Percentiles rank a stretch among this genome's conserved stretches.
Evolutionary conservation across 2,329 filamentous ascomycete genomes (phyloP).

Genomic region (Corinectria fuckeliana): DNA sequence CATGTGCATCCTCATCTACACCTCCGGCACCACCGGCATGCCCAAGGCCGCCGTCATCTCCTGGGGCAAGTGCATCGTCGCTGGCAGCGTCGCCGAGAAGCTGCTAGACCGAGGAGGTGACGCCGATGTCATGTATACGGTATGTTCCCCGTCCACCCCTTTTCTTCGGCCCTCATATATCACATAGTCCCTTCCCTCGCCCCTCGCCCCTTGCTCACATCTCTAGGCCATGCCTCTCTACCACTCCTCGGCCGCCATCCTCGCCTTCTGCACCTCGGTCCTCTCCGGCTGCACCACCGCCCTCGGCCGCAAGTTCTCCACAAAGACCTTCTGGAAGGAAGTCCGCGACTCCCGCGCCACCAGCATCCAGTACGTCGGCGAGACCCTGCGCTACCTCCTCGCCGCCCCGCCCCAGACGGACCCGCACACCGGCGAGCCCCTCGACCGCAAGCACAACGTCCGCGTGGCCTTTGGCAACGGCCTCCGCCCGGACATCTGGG

Average conservation of each 20-base stretch:
- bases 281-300: slow-evolving; percentile 69
- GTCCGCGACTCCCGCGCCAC: slow-evolving; percentile 75
- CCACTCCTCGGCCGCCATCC: slow-evolving; percentile 77
- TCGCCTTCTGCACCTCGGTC: slow-evolving; percentile 71
- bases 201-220: neutral
- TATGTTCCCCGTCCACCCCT: slow-evolving; percentile 49
- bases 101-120: slow-evolving; percentile 65
- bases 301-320: slow-evolving; percentile 80
- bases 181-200: too few species aligned
- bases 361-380: slow-evolving; percentile 85
- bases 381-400: slow-evolving; percentile 84
- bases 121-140: slow-evolving; percentile 77
- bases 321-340: slow-evolving; percentile 77
- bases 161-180: too few species aligned
- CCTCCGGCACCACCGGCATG: slow-evolving; percentile 83
- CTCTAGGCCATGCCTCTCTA: slow-evolving; percentile 86
- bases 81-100: slow-evolving; percentile 41
- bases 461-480: slow-evolving; percentile 84
- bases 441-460: slow-evolving; percentile 78
- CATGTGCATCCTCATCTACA: slow-evolving; percentile 81
- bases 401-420: slow-evolving; percentile 69
- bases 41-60: slow-evolving; percentile 80
- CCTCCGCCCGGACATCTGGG: slow-evolving; percentile 85
- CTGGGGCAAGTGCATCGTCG: slow-evolving; percentile 70
- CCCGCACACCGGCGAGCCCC: slow-evolving; percentile 66